These are phyloP conservation scores for Cyclotella cryptica DNA, from an alignment of 108 stramenopile species.

Conservation along the genomic window DNA sequence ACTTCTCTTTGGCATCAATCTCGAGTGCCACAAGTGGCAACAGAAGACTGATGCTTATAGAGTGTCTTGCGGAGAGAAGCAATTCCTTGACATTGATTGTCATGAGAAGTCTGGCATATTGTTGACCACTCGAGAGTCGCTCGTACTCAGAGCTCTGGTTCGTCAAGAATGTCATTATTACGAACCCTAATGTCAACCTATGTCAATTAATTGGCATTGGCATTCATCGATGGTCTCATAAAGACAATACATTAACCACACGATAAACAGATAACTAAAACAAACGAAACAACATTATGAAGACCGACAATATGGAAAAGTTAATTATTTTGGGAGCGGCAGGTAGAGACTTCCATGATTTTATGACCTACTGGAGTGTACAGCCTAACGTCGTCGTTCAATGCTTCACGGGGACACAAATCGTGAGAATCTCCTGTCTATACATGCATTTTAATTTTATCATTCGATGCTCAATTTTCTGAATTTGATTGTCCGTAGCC, in stretches of 20 bases:
- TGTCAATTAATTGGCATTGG: neutral
- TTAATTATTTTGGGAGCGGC: slow-evolving; percentile 57
- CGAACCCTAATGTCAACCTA: slow-evolving; percentile 3
- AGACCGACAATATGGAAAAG: slow-evolving; percentile 34
- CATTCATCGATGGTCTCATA: slow-evolving; percentile 6
- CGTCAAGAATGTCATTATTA: neutral
- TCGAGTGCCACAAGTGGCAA: neutral
- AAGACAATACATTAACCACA: slow-evolving; percentile 3
- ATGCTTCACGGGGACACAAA: slow-evolving; percentile 49
- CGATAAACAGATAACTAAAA: neutral
- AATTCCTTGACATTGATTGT: neutral
- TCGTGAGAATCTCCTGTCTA: slow-evolving; percentile 1
- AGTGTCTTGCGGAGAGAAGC: neutral
- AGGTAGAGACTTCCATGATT: slow-evolving; percentile 54
- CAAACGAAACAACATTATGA: slow-evolving; percentile 1
- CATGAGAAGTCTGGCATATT: neutral
- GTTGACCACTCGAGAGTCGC: too few species aligned
- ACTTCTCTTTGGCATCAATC: neutral
- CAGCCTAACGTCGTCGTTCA: slow-evolving; percentile 40
- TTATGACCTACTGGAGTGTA: slow-evolving; percentile 49
- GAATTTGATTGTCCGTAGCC: slow-evolving; percentile 14
- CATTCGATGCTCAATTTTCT: neutral
- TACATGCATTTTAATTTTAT: neutral
- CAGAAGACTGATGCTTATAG: neutral
- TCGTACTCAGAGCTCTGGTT: neutral